These are phyloP conservation scores for Cercospora citrullina DNA, from an alignment of 2,329 filamentous ascomycete genomes.

Conservation along the genomic window DNA sequence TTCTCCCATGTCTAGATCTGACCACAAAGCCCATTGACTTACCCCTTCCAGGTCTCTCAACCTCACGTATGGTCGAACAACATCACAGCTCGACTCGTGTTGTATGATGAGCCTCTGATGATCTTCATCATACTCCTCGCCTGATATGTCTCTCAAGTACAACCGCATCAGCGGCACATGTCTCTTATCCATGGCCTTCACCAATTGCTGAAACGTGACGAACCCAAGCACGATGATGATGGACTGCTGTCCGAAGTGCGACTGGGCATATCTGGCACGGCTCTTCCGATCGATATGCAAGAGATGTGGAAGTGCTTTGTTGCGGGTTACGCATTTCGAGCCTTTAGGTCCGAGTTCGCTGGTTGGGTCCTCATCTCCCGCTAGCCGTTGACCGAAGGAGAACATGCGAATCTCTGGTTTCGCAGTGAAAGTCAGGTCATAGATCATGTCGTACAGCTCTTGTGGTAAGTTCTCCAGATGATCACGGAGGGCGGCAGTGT, in stretches of 20 bases:
- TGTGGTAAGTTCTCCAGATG: neutral
- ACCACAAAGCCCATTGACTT: neutral
- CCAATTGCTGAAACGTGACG: too few relatives aligned
- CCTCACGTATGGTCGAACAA: neutral
- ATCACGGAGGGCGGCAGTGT: neutral
- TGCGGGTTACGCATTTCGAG: neutral
- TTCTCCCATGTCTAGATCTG: neutral
- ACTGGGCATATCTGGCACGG: neutral
- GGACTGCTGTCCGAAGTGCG: neutral
- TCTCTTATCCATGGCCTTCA: too few relatives aligned
- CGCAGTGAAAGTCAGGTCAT: neutral
- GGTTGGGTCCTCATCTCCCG: neutral
- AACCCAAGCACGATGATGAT: neutral
- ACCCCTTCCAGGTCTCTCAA: neutral
- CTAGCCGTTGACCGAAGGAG: too few relatives aligned
- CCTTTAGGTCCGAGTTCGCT: neutral
- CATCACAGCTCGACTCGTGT: neutral
- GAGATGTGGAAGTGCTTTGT: neutral
- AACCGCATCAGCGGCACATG: neutral
- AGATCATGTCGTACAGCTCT: neutral
- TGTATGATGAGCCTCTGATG: too few relatives aligned
- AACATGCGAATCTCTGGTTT: neutral
- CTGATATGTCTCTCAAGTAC: neutral
- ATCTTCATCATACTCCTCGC: neutral
- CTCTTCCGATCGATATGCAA: neutral